Conservation (phyloP, 768 basidiomycete genomes). For the Piloderma croceum region DNA sequence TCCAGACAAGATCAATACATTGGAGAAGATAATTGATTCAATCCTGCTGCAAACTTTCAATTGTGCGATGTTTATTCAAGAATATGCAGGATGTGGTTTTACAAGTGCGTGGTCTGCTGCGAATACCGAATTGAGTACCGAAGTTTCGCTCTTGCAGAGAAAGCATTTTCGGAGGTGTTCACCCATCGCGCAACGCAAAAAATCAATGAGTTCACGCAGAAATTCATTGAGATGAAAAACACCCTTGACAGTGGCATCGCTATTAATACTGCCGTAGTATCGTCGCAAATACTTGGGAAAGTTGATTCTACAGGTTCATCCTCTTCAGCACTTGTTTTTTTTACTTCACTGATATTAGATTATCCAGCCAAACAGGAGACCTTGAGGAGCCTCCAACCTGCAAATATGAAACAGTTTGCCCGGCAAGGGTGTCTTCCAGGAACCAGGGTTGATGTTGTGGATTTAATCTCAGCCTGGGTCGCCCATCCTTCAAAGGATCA, state of each 20-base stretch:
- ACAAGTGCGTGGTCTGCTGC: slow-evolving; percentile 12
- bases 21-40: slow-evolving; percentile 20
- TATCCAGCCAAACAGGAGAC: not conserved
- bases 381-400: slow-evolving; percentile 21
- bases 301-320: slow-evolving; percentile 20
- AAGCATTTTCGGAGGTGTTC: not conserved
- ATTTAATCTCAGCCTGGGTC: slow-evolving; percentile 20
- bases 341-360: slow-evolving; percentile 1
- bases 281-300: slow-evolving; percentile 24
- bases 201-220: slow-evolving; percentile 15
- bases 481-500: slow-evolving; percentile 12
- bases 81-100: slow-evolving; percentile 26
- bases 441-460: slow-evolving; percentile 26
- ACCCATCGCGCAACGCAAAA: slow-evolving; percentile 10
- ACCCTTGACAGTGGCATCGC: slow-evolving; percentile 21
- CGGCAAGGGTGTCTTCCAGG: slow-evolving; percentile 25
- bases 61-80: slow-evolving; percentile 27
- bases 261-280: slow-evolving; percentile 20
- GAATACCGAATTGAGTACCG: not conserved
- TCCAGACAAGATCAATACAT: slow-evolving; percentile 20
- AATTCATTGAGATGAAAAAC: slow-evolving; percentile 19
- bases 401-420: slow-evolving; percentile 23
- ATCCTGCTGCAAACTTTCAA: slow-evolving; percentile 26
- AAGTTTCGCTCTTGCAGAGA: slow-evolving; percentile 5
- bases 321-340: not conserved